Conservation (phyloP, 306 rosid species). For the Glycine latifolia region DNA sequence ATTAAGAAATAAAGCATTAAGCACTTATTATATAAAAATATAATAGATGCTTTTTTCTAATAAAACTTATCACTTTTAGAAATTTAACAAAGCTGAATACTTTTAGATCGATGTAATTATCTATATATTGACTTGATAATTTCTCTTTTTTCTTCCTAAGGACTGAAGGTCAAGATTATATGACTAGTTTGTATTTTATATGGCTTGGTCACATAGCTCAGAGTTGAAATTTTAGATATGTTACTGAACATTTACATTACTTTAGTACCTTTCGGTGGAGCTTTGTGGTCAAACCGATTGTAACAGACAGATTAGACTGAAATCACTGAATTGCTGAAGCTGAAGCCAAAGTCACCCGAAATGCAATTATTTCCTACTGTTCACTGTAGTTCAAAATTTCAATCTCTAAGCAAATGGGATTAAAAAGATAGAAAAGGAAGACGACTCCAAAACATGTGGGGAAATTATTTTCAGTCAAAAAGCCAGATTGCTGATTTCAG, state of each 20-base stretch:
- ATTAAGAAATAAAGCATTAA: not conserved
- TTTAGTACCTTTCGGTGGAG: conserved; percentile 54
- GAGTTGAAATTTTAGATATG: conserved; percentile 12
- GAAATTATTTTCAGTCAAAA: conserved; percentile 30
- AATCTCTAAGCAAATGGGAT: conserved; percentile 9
- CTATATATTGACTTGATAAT: not conserved
- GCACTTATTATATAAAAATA: not conserved
- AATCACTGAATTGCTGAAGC: too few species aligned
- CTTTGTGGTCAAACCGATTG: conserved; percentile 40
- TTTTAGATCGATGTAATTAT: not conserved
- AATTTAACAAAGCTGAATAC: not conserved
- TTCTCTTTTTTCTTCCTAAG: not conserved
- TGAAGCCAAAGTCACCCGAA: conserved; percentile 18
- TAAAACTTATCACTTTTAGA: not conserved
- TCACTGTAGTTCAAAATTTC: conserved; percentile 9
- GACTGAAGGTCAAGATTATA: not conserved
- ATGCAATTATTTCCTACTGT: conserved; percentile 35
- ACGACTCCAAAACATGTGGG: not conserved
- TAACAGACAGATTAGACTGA: not conserved
- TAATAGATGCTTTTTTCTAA: not conserved
- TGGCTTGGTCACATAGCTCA: conserved; percentile 15
- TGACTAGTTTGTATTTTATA: not conserved
- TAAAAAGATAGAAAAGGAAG: not conserved
- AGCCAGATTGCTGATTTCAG: conserved; percentile 27
- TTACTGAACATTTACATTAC: not conserved